phyloP scores from a whole-genome alignment of 441 rosid genomes.

The Gossypium gossypioides region DNA sequence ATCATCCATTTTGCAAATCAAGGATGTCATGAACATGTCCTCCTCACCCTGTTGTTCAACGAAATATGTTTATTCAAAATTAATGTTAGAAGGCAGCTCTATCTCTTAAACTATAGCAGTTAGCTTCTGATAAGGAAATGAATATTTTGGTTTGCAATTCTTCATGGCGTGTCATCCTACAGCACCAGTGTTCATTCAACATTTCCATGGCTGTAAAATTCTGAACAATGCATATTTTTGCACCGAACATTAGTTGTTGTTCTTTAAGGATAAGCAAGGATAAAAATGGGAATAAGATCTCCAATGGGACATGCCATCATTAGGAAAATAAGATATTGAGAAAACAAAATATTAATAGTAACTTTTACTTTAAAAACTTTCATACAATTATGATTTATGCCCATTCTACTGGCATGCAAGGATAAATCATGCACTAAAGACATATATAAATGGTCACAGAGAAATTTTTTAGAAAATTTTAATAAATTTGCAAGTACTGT shows the following conservation, averaged over 20 bases:
- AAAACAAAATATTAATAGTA: background rate
- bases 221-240: background rate
- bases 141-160: background rate
- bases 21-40: slow-evolving; percentile 75
- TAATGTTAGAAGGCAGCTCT: background rate
- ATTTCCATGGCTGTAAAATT: background rate
- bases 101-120: slow-evolving; percentile 1
- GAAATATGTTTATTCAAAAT: background rate
- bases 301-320: background rate
- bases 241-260: background rate
- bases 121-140: background rate
- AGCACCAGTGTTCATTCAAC: background rate
- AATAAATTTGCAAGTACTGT: background rate
- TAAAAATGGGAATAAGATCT: background rate
- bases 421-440: background rate
- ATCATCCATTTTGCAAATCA: slow-evolving; percentile 74
- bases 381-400: slow-evolving; percentile 1
- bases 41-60: slow-evolving; percentile 53
- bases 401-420: background rate
- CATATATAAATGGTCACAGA: background rate
- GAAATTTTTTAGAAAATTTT: background rate
- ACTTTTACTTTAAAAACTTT: background rate
- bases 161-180: background rate
- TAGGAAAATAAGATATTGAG: background rate
- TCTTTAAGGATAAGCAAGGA: background rate